Percentiles rank a stretch among this genome's conserved stretches.
These are phyloP conservation scores for Nymphaea thermarum DNA, from an alignment of 164 flowering plant genomes.

Conservation along the genomic window DNA sequence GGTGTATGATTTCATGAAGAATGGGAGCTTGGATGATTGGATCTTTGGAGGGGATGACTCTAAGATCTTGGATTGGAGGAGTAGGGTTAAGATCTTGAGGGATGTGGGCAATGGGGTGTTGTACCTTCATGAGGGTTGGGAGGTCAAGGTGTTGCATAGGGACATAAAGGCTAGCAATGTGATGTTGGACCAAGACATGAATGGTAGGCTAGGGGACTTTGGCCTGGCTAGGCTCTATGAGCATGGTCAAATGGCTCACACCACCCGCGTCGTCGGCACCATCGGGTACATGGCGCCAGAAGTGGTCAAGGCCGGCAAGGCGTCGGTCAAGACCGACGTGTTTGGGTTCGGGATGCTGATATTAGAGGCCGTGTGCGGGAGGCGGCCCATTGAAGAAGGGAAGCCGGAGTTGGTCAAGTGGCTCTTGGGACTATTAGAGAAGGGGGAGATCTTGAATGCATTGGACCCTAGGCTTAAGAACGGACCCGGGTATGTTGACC, in stretches of 20 bases:
- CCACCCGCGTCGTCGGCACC: constrained; percentile 35
- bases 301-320: constrained; percentile 30
- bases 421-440: constrained; percentile 24
- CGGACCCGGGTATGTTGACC: constrained; percentile 8
- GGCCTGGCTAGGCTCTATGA: constrained; percentile 32
- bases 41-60: constrained; percentile 23
- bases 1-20: constrained; percentile 38
- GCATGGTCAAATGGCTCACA: constrained; percentile 17
- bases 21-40: constrained; percentile 38
- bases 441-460: constrained; percentile 18
- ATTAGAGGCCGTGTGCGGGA: constrained; percentile 29
- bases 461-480: constrained; percentile 19
- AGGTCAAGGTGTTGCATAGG: constrained; percentile 31
- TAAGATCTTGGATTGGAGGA: constrained; percentile 21
- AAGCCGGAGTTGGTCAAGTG: constrained; percentile 27
- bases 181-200: constrained; percentile 35
- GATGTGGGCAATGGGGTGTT: constrained; percentile 31
- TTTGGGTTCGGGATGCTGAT: constrained; percentile 36
- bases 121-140: constrained; percentile 46
- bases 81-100: constrained; percentile 21
- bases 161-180: constrained; percentile 51
- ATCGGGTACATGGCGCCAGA: constrained; percentile 49
- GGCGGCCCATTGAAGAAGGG: constrained; percentile 29
- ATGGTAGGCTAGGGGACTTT: constrained; percentile 34
- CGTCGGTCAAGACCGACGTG: constrained; percentile 29